A percentile compares a stretch with the other conserved stretches of the same genome.
Conservation (phyloP, 495 filamentous ascomycete species). For the Penicillium longicatenatum region DNA sequence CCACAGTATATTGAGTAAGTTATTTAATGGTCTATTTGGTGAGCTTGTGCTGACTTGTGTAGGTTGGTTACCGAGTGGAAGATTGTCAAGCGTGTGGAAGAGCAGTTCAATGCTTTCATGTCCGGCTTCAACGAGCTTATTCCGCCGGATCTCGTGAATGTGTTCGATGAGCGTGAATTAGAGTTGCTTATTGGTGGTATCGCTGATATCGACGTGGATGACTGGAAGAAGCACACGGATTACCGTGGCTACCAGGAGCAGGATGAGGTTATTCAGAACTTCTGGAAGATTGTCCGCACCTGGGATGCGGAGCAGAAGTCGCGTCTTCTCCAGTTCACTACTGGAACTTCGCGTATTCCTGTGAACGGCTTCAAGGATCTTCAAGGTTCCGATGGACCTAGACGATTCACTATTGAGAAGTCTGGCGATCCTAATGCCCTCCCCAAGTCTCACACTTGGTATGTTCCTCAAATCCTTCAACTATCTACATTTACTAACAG, state of each 20-base stretch:
- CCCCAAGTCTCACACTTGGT: conserved; percentile 98
- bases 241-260: conserved; percentile 98
- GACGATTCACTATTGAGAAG: conserved; percentile 98
- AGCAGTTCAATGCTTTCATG: conserved; percentile 98
- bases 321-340: conserved; percentile 93
- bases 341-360: conserved; percentile 94
- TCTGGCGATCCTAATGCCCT: conserved; percentile 85
- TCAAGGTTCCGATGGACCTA: conserved; percentile 93
- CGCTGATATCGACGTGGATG: conserved; percentile 98
- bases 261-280: conserved; percentile 95
- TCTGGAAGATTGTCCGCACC: conserved; percentile 95
- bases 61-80: conserved; percentile 97
- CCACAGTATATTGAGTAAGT: conserved; percentile 88
- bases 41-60: conserved; percentile 4
- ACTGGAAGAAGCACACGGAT: conserved; percentile 99
- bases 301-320: conserved; percentile 99
- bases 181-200: conserved; percentile 98
- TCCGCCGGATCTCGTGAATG: conserved; percentile 92
- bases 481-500: conserved; percentile 19
- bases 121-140: conserved; percentile 98
- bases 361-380: conserved; percentile 99
- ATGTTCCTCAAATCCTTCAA: conserved; percentile 34
- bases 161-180: conserved; percentile 97
- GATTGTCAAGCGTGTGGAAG: conserved; percentile 95
- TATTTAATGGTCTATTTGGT: background rate